Conservation (phyloP, 768 basidiomycete genomes). For the Psilocybe cyanescens region DNA sequence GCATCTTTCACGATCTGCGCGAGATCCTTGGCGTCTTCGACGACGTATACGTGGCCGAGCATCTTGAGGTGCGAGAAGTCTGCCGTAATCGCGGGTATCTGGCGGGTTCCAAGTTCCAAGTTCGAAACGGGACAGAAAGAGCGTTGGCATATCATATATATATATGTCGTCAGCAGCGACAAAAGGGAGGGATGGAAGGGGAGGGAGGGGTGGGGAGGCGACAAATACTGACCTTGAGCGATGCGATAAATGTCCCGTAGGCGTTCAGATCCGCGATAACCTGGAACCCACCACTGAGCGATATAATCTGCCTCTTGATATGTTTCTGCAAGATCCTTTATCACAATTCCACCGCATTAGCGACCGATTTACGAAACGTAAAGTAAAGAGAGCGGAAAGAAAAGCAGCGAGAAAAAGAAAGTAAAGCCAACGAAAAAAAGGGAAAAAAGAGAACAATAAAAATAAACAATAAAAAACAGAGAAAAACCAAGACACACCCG, state of each 20-base stretch:
- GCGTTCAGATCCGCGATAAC: slow-evolving; percentile 96
- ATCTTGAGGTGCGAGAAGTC: slow-evolving; percentile 97
- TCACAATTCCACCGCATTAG: neutral
- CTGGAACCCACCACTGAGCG: slow-evolving; percentile 90
- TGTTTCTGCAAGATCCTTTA: slow-evolving; percentile 94
- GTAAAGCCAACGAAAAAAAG: neutral
- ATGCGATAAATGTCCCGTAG: slow-evolving; percentile 87
- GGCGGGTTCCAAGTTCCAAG: neutral
- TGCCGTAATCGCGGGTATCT: slow-evolving; percentile 79
- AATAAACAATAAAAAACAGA: slow-evolving; percentile 2
- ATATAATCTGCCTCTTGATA: slow-evolving; percentile 96
- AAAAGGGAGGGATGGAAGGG: neutral
- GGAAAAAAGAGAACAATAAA: neutral
- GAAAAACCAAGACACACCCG: slow-evolving; percentile 51
- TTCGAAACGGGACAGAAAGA: no score
- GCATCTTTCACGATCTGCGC: slow-evolving; percentile 96
- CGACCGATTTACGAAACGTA: neutral
- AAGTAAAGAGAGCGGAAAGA: no score
- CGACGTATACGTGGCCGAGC: slow-evolving; percentile 96
- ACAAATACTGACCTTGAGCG: slow-evolving; percentile 66
- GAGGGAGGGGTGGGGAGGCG: neutral
- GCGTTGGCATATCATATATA: no score
- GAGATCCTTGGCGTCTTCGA: slow-evolving; percentile 94
- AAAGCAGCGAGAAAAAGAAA: no score
- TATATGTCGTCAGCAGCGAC: neutral